A percentile compares a stretch with the other conserved stretches of the same genome.
These are phyloP conservation scores for Zalaria obscura DNA, from an alignment of 2,329 filamentous ascomycete genomes.

Conservation along the genomic window DNA sequence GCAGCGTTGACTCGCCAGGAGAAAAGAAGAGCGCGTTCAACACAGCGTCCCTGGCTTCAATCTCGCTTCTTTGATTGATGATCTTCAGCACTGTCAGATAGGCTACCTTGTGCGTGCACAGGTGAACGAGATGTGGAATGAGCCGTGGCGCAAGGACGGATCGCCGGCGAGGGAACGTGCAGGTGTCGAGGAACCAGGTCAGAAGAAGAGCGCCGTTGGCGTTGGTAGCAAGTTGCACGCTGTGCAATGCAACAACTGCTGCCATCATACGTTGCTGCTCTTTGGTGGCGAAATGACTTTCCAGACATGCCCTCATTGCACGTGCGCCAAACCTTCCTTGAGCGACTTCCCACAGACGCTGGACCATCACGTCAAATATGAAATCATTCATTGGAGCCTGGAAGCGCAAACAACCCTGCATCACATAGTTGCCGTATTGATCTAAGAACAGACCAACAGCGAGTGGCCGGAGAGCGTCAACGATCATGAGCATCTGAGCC, in stretches of 20 bases:
- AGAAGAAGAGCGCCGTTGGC: slow-evolving; percentile 85
- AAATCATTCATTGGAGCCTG: slow-evolving; percentile 82
- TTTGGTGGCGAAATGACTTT: slow-evolving; percentile 89
- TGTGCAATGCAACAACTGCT: slow-evolving; percentile 88
- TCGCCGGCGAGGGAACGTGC: slow-evolving; percentile 82
- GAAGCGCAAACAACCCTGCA: slow-evolving; percentile 92
- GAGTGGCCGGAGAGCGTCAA: slow-evolving; percentile 71
- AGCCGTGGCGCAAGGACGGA: slow-evolving; percentile 85
- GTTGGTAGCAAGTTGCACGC: slow-evolving; percentile 90
- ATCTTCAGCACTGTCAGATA: slow-evolving; percentile 96
- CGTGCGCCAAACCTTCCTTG: slow-evolving; percentile 90
- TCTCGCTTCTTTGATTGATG: slow-evolving; percentile 92
- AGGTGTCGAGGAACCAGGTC: slow-evolving; percentile 97
- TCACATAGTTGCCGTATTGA: slow-evolving; percentile 96
- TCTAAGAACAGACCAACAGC: slow-evolving; percentile 87
- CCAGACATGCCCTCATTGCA: slow-evolving; percentile 90
- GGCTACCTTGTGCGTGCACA: slow-evolving; percentile 97
- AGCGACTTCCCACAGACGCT: slow-evolving; percentile 80
- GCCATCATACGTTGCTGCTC: slow-evolving; percentile 93
- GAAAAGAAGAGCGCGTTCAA: slow-evolving; percentile 88
- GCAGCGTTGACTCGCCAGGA: slow-evolving; percentile 68
- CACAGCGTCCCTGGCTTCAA: slow-evolving; percentile 80
- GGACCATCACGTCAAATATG: slow-evolving; percentile 96
- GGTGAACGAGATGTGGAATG: slow-evolving; percentile 81
- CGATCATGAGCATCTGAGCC: slow-evolving; percentile 69